phyloP scores from a whole-genome alignment of 1,284 basidiomycete genomes.

The Schizopora paradoxa region DNA sequence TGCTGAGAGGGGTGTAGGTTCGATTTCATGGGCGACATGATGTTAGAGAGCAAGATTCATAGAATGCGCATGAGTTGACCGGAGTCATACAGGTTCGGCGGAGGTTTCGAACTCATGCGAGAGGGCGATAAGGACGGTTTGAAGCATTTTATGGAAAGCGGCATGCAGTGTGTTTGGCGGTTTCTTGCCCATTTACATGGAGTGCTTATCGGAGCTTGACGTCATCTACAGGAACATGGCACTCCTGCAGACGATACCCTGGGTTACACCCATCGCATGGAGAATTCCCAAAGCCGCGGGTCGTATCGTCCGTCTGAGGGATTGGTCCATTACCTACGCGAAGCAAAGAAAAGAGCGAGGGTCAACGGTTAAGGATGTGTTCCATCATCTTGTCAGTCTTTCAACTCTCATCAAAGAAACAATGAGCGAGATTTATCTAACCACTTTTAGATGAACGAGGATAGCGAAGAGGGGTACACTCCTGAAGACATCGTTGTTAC shows the following conservation, averaged over 20 bases:
- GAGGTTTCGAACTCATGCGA: slow-evolving; percentile 15
- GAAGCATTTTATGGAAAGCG: slow-evolving; percentile 24
- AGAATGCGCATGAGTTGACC: not conserved
- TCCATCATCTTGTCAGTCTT: slow-evolving; percentile 32
- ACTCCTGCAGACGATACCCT: slow-evolving; percentile 9
- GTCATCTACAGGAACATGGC: slow-evolving; percentile 6
- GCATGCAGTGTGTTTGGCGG: slow-evolving; percentile 16
- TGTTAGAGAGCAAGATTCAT: slow-evolving; percentile 21
- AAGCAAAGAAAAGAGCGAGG: slow-evolving; percentile 21
- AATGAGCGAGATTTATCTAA: no score
- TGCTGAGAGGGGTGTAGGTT: slow-evolving; percentile 20
- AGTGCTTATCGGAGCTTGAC: slow-evolving; percentile 5
- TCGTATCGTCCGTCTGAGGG: no score
- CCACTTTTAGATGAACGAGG: slow-evolving; percentile 26
- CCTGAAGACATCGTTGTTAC: slow-evolving; percentile 24
- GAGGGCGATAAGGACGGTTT: slow-evolving; percentile 23
- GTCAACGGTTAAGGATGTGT: slow-evolving; percentile 31
- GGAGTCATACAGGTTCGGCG: slow-evolving; percentile 23
- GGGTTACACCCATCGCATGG: slow-evolving; percentile 3
- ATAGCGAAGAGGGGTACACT: slow-evolving; percentile 21
- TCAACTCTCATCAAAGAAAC: no score
- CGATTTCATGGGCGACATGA: slow-evolving; percentile 37
- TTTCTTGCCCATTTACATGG: slow-evolving; percentile 16
- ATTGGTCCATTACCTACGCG: no score
- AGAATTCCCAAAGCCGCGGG: no score